phyloP scores from a whole-genome alignment of 345 rosid species.

The Physaria fendleri region DNA sequence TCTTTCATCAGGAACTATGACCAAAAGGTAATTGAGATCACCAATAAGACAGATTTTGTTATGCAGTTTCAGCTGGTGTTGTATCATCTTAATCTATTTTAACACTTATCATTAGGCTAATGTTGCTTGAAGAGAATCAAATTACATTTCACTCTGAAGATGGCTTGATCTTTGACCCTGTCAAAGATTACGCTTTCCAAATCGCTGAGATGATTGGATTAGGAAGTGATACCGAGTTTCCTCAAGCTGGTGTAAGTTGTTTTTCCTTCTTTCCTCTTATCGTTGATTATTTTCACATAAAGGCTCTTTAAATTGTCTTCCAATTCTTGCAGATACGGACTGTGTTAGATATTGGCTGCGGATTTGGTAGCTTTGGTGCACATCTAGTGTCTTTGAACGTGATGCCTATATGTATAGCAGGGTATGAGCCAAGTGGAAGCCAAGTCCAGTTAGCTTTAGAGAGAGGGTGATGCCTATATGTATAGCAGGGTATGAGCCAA shows the following conservation, averaged over 20 bases:
- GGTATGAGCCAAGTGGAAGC: conserved; percentile 89
- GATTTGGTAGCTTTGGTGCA: conserved; percentile 97
- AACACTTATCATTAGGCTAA: conserved; percentile 41
- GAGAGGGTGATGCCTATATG: conserved; percentile 95
- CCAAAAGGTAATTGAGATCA: conserved; percentile 54
- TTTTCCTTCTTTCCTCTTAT: not conserved
- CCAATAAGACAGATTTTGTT: not conserved
- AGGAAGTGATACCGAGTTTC: conserved; percentile 73
- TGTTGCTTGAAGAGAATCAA: conserved; percentile 94
- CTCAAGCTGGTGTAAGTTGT: conserved; percentile 77
- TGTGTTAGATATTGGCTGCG: conserved; percentile 91
- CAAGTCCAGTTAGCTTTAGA: conserved; percentile 95
- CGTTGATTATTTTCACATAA: not conserved
- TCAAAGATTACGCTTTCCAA: conserved; percentile 85
- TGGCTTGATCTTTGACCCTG: conserved; percentile 72
- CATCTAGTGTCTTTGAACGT: conserved; percentile 74
- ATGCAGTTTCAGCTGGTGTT: not conserved
- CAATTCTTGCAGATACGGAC: conserved; percentile 45
- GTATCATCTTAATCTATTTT: conserved; percentile 5
- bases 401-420: conserved; percentile 85
- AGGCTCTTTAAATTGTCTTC: not conserved
- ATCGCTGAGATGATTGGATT: conserved; percentile 91
- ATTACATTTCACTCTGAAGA: conserved; percentile 87
- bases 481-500: conserved; percentile 83
- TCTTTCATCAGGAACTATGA: conserved; percentile 91